Evolutionary conservation across 257 asterid genomes (phyloP).

Genomic region (Nicotiana undulata): DNA sequence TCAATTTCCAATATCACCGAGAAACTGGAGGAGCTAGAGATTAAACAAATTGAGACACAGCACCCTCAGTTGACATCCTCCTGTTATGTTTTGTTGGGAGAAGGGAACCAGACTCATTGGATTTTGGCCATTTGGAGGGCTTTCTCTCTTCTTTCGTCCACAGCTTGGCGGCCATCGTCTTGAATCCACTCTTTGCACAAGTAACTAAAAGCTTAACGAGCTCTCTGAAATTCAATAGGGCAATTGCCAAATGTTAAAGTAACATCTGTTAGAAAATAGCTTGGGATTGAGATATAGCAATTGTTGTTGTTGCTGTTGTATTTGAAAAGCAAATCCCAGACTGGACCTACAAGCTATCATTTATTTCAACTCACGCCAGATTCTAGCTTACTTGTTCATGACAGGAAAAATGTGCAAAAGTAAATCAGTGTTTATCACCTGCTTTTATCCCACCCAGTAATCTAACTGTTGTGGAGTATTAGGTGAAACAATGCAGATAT

Average conservation of each 20-base stretch:
- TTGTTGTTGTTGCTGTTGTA: neutral
- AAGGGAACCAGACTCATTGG: conserved; percentile 66
- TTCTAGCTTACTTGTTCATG: neutral
- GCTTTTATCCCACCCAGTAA: neutral
- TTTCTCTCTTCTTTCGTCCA: conserved; percentile 69
- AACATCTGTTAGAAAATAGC: neutral
- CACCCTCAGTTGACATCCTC: conserved; percentile 40
- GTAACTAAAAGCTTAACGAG: conserved; percentile 47
- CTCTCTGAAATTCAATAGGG: conserved; percentile 46
- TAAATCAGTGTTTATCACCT: neutral
- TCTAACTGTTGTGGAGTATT: neutral
- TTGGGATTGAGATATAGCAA: neutral
- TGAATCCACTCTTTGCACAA: conserved; percentile 56
- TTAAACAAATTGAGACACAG: conserved; percentile 41
- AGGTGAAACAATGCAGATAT: neutral
- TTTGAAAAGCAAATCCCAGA: neutral
- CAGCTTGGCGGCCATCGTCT: conserved; percentile 52
- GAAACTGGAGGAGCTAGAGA: neutral
- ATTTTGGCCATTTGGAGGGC: conserved; percentile 48
- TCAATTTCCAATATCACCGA: neutral
- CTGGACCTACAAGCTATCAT: neutral
- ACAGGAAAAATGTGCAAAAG: neutral
- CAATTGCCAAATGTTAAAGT: neutral
- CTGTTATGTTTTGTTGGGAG: conserved; percentile 66
- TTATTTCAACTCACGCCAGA: neutral